Evolutionary conservation across 352 stramenopile genomes (phyloP).

Genomic region (Detonula confervacea): DNA sequence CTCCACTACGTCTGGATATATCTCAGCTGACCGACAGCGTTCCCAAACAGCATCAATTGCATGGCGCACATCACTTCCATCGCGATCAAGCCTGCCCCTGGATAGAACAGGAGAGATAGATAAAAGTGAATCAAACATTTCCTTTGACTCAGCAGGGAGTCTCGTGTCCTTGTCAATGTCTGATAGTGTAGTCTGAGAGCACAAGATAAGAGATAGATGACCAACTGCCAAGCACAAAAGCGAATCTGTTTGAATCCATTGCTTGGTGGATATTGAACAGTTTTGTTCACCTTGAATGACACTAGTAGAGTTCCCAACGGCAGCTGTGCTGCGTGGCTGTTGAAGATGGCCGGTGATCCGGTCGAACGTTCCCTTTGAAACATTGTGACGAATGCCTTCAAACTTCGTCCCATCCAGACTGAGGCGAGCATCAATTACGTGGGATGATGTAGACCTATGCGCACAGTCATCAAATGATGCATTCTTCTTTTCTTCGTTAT

Average conservation of each 20-base stretch:
- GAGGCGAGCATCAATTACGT: constrained; percentile 73
- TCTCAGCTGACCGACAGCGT: constrained; percentile 31
- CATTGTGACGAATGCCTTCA: constrained; percentile 75
- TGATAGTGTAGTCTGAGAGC: constrained; percentile 51
- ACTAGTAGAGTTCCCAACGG: not conserved
- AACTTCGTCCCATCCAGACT: constrained; percentile 81
- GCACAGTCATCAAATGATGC: constrained; percentile 41
- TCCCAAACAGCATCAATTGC: constrained; percentile 56
- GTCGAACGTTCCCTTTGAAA: constrained; percentile 66
- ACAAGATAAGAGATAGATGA: constrained; percentile 73
- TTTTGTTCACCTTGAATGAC: not conserved
- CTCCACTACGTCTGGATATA: constrained; percentile 36
- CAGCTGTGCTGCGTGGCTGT: not conserved
- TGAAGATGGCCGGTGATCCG: constrained; percentile 49
- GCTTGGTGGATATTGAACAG: not conserved
- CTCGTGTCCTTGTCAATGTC: constrained; percentile 53
- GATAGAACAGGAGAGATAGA: constrained; percentile 49
- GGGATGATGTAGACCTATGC: constrained; percentile 51
- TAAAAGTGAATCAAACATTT: constrained; percentile 30
- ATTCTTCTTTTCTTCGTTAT: constrained; percentile 27
- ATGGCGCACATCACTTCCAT: constrained; percentile 32
- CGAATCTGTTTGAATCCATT: constrained; percentile 54
- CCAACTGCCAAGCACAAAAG: constrained; percentile 71
- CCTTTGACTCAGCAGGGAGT: constrained; percentile 21
- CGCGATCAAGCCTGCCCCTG: constrained; percentile 44